phyloP scores from a whole-genome alignment of 176 grass and related monocot species.

The Dendrocalamus sinicus region DNA sequence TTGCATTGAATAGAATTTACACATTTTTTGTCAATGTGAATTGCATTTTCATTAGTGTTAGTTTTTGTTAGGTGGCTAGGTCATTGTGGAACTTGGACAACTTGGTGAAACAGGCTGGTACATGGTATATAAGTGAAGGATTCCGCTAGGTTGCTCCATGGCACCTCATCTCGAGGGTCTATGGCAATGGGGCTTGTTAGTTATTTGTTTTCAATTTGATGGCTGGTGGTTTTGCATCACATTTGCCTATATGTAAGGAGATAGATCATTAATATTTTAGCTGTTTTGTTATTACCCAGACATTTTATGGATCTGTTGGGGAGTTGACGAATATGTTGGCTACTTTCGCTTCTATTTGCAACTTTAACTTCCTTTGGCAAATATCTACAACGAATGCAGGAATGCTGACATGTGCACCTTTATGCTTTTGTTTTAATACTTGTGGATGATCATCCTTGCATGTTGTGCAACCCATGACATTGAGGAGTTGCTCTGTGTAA shows the following conservation, averaged over 20 bases:
- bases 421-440: conserved; percentile 17
- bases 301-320: not conserved
- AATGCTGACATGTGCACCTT: not conserved
- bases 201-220: not conserved
- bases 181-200: not conserved
- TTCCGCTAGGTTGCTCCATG: not conserved
- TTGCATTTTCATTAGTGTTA: not conserved
- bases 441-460: not conserved
- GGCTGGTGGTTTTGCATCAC: not conserved
- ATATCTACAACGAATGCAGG: not conserved
- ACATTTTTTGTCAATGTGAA: not conserved
- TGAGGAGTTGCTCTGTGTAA: not conserved
- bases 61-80: not conserved
- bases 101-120: conserved; percentile 9
- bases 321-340: not conserved
- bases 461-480: not conserved
- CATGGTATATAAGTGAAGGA: not conserved
- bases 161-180: not conserved
- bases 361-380: not conserved
- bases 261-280: not conserved
- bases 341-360: not conserved
- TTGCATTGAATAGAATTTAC: not conserved
- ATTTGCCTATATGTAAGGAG: not conserved
- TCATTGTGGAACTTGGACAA: not conserved
- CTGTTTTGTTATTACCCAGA: not conserved